These are phyloP conservation scores for Fusarium pilosicola DNA, from an alignment of 2,329 filamentous ascomycete genomes.

Conservation along the genomic window DNA sequence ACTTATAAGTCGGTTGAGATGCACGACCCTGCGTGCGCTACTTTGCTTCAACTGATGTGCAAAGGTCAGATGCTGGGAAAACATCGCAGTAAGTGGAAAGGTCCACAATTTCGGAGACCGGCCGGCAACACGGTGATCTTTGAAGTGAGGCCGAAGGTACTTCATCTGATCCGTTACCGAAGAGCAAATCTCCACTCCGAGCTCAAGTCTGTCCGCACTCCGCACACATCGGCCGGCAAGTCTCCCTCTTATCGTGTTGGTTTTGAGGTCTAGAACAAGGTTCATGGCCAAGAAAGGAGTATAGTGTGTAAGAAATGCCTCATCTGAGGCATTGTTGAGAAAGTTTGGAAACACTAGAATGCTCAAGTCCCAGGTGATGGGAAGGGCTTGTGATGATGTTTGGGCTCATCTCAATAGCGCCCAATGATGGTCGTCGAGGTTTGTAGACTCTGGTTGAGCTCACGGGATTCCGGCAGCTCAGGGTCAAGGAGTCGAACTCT, in stretches of 20 bases:
- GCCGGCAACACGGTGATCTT: constrained; percentile 7
- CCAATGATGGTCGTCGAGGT: neutral
- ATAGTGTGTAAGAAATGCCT: constrained; percentile 26
- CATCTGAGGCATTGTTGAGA: constrained; percentile 2
- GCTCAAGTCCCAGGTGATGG: neutral
- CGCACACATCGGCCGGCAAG: constrained; percentile 12
- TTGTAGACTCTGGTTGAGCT: neutral
- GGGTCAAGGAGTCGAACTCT: neutral
- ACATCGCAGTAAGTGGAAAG: constrained; percentile 1
- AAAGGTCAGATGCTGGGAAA: neutral
- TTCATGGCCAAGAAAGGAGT: constrained; percentile 25
- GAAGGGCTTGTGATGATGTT: neutral
- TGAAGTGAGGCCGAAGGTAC: constrained; percentile 11
- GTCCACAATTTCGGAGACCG: constrained; percentile 12
- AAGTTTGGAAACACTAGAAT: neutral
- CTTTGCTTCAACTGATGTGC: neutral
- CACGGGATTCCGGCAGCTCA: neutral
- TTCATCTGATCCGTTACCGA: constrained; percentile 38
- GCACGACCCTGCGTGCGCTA: constrained; percentile 17
- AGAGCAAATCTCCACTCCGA: constrained; percentile 19
- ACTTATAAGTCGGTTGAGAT: constrained; percentile 8
- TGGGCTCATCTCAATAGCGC: neutral
- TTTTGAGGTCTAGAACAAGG: constrained; percentile 11
- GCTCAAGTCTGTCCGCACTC: constrained; percentile 10
- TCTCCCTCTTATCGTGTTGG: constrained; percentile 6